A percentile compares a stretch with the other conserved stretches of the same genome.
phyloP scores from a whole-genome alignment of 73 alveolate genomes.

The Halteria grandinella region DNA sequence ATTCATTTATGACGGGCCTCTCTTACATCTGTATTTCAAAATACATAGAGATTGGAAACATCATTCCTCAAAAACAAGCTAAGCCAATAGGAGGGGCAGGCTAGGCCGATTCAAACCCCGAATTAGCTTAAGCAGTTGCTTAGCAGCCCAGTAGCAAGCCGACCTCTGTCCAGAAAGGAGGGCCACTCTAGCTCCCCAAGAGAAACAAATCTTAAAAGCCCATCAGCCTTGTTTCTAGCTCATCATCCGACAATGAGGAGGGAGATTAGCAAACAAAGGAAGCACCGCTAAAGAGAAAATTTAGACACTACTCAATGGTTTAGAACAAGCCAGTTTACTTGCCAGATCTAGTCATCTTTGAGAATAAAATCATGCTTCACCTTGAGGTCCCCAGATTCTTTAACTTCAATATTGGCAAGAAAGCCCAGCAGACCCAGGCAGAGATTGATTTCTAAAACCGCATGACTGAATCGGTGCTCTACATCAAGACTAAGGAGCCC shows the following conservation, averaged over 20 bases:
- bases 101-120: too few relatives aligned
- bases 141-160: too few relatives aligned
- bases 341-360: not conserved
- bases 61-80: too few relatives aligned
- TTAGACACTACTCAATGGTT: constrained; percentile 23
- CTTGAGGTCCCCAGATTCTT: constrained; percentile 22
- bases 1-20: constrained; percentile 79
- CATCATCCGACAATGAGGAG: too few relatives aligned
- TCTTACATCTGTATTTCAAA: constrained; percentile 43
- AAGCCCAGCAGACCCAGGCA: not conserved
- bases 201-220: too few relatives aligned
- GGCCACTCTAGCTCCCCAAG: too few relatives aligned
- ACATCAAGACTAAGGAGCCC: not conserved
- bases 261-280: too few relatives aligned
- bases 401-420: constrained; percentile 8
- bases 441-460: not conserved
- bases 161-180: too few relatives aligned
- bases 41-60: constrained; percentile 58
- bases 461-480: not conserved
- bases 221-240: too few relatives aligned
- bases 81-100: too few relatives aligned
- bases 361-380: constrained; percentile 4
- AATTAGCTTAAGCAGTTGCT: too few relatives aligned
- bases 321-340: constrained; percentile 29
- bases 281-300: too few relatives aligned